Evolutionary conservation across 2,329 filamentous ascomycete genomes (phyloP), one percentile per base, ranked within the genome.

Genomic region (Fusarium sp.): DNA sequence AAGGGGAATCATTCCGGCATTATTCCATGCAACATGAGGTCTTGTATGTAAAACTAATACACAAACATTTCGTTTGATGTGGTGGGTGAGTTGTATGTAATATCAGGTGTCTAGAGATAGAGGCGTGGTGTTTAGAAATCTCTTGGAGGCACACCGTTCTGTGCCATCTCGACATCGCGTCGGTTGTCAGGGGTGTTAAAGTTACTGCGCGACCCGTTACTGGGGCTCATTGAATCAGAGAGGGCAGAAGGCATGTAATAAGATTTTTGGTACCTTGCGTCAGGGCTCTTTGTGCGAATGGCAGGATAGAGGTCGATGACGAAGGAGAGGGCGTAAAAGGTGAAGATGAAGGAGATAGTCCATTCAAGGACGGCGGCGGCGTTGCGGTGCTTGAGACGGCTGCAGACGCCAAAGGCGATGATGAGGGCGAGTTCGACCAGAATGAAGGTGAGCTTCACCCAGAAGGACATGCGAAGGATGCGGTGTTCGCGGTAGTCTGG

Each of bases 291-390:
- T 13, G 89, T 92, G 65, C 87, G 84, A 4, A 92, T 84, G 13
- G 93, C 93, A 0, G 96, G 96, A 68, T 92, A 85, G 50, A 99
- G 88, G 81, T 99, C 95, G 77, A 98, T 85, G 75, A 91, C 87
- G 83, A 97, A 98, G 65, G 91, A 94, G 67, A 95, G 87, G 65
- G 97, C 85, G 81, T 97, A 98, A 76, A 94, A 91, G 54, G 92
- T 93, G 82, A 94, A 98, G 76, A 97, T 85, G 76, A 97, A 89
- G 33, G 94, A 88, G 69, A 98, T 89, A 63, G 88, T 77, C 88
- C 88, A 91, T 81, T 98, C 95, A 33, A 98, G 79, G 53, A 97
- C 82, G 7, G 94, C 96, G 39, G 91, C 93, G 2, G 83, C 80
- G 78, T 96, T 91, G 73, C 85, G 86, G 24, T 84, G 75, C 10